Evolutionary conservation across 2,329 filamentous ascomycete genomes (phyloP).

Genomic region (Penicillium capsulatum): DNA sequence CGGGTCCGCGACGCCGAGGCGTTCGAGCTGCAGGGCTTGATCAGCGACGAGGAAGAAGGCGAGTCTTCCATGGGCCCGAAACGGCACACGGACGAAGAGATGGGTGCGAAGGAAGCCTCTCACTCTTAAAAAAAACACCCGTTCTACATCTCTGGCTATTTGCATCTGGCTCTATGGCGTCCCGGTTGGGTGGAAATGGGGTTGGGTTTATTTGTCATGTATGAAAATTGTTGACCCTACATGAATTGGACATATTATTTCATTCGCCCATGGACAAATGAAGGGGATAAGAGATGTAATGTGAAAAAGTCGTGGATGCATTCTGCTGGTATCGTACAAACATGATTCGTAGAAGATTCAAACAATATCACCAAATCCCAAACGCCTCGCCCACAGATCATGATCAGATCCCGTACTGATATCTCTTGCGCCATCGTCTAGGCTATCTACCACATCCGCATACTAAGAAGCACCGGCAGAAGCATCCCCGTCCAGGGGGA

Average conservation of each 20-base stretch:
- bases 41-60: constrained; percentile 78
- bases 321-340: constrained; percentile 7
- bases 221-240: no score
- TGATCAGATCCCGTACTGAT: no score
- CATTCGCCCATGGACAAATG: no score
- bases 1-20: constrained; percentile 78
- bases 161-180: not conserved
- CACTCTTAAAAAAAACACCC: not conserved
- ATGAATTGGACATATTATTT: no score
- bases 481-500: constrained; percentile 19
- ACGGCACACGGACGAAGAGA: constrained; percentile 16
- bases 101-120: constrained; percentile 15
- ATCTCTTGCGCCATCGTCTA: no score
- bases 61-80: constrained; percentile 28
- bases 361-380: no score
- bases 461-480: not conserved
- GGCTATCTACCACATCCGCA: no score
- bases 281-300: no score
- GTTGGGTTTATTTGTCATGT: no score
- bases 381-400: no score
- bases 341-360: not conserved
- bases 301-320: no score
- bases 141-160: not conserved
- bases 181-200: not conserved
- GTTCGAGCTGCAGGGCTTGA: constrained; percentile 87